Conservation (phyloP, 768 basidiomycete genomes). For the Pisolithus microcarpus region DNA sequence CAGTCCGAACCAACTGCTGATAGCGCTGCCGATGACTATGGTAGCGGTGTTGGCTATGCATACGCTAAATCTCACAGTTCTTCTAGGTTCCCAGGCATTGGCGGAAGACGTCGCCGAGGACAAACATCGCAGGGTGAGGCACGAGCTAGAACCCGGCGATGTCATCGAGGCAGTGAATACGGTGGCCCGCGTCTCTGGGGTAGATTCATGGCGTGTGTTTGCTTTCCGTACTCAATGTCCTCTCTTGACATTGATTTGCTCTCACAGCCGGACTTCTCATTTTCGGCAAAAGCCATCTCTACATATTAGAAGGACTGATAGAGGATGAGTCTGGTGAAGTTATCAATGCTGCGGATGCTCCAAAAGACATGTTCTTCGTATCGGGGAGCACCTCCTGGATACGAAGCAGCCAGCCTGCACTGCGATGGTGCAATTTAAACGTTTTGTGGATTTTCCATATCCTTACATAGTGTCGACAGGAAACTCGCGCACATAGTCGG, state of each 20-base stretch:
- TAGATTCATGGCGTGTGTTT: conserved; percentile 83
- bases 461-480: conserved; percentile 37
- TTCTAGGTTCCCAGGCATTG: conserved; percentile 43
- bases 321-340: conserved; percentile 84
- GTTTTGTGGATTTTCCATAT: not conserved
- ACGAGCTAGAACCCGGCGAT: conserved; percentile 84
- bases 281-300: conserved; percentile 76
- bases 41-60: not conserved
- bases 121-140: conserved; percentile 79
- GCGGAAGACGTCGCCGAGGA: conserved; percentile 80
- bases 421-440: conserved; percentile 56
- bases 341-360: conserved; percentile 82
- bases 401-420: conserved; percentile 71
- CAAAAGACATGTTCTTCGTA: conserved; percentile 71
- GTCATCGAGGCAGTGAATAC: conserved; percentile 83
- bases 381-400: conserved; percentile 80
- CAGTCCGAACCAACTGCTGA: conserved; percentile 13
- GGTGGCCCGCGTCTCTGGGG: conserved; percentile 80
- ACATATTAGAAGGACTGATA: conserved; percentile 85
- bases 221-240: not conserved
- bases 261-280: conserved; percentile 75
- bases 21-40: conserved; percentile 14
- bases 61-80: not conserved
- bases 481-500: conserved; percentile 69
- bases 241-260: conserved; percentile 19